A percentile compares a stretch with the other conserved stretches of the same genome.
phyloP scores from a whole-genome alignment of 768 basidiomycete species.

The Rhizopogon roseolus region DNA sequence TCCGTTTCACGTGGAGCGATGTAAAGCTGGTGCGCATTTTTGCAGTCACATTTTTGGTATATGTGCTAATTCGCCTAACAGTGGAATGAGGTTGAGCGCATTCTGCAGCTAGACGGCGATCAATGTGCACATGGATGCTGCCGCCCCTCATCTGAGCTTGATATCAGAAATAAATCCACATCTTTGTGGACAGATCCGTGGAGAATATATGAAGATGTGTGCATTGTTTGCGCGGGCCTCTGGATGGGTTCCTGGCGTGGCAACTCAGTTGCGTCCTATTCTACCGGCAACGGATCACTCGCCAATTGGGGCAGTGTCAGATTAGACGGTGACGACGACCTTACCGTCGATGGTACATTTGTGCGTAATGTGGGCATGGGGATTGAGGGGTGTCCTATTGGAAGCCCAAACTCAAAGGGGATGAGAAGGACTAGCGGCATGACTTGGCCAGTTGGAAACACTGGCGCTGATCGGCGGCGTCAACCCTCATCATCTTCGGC shows the following conservation, averaged over 20 bases:
- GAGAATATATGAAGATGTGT: slow-evolving; percentile 83
- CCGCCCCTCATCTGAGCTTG: slow-evolving; percentile 21
- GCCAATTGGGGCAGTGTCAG: slow-evolving; percentile 52
- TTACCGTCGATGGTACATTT: slow-evolving; percentile 35
- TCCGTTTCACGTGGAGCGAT: slow-evolving; percentile 83
- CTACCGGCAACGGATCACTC: slow-evolving; percentile 40
- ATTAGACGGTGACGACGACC: slow-evolving; percentile 65
- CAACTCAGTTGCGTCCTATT: slow-evolving; percentile 43
- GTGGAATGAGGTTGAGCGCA: slow-evolving; percentile 78
- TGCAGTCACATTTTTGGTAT: background rate
- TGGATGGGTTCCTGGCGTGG: slow-evolving; percentile 69
- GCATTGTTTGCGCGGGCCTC: slow-evolving; percentile 75
- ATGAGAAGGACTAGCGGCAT: slow-evolving; percentile 44
- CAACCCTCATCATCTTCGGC: slow-evolving; percentile 28
- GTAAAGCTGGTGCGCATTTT: slow-evolving; percentile 53
- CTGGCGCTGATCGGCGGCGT: slow-evolving; percentile 22
- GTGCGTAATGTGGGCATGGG: slow-evolving; percentile 64
- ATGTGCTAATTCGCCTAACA: slow-evolving; percentile 18
- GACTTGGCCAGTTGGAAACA: slow-evolving; percentile 42
- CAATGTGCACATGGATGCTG: slow-evolving; percentile 30
- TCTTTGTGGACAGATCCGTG: slow-evolving; percentile 70
- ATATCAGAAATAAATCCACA: slow-evolving; percentile 33
- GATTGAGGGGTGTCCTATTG: slow-evolving; percentile 57
- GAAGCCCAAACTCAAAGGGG: slow-evolving; percentile 28
- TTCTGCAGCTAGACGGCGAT: slow-evolving; percentile 50